Conservation (phyloP, 73 alveolate genomes). For the Tetrahymena borealis region DNA sequence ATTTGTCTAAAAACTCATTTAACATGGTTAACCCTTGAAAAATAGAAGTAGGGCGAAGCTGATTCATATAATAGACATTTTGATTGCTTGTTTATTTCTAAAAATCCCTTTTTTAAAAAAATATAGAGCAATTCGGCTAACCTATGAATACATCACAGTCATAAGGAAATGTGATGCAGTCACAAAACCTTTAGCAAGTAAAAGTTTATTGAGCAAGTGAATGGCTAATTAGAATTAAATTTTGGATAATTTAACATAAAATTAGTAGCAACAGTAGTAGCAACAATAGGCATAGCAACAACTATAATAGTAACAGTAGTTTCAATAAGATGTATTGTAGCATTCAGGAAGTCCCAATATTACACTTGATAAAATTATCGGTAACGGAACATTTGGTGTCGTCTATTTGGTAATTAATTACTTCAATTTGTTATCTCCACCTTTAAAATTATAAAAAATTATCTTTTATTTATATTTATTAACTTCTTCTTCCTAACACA, state of each 20-base stretch:
- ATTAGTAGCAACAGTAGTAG: neutral
- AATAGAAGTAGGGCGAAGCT: neutral
- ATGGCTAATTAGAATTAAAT: neutral
- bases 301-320: neutral
- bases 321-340: neutral
- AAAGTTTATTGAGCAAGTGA: neutral
- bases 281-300: neutral
- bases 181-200: neutral
- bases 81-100: neutral
- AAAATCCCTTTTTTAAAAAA: neutral
- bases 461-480: too few relatives aligned
- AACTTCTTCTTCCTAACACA: too few relatives aligned
- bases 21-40: neutral
- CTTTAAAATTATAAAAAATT: too few relatives aligned
- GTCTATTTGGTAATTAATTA: conserved; percentile 58
- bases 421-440: neutral
- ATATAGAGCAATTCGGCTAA: neutral
- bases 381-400: conserved; percentile 89
- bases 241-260: neutral
- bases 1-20: neutral
- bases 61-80: neutral
- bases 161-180: neutral
- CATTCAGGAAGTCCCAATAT: neutral
- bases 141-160: neutral
- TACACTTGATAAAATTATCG: conserved; percentile 57